phyloP scores from a whole-genome alignment of 768 basidiomycete genomes.

The Favolaschia claudopus region DNA sequence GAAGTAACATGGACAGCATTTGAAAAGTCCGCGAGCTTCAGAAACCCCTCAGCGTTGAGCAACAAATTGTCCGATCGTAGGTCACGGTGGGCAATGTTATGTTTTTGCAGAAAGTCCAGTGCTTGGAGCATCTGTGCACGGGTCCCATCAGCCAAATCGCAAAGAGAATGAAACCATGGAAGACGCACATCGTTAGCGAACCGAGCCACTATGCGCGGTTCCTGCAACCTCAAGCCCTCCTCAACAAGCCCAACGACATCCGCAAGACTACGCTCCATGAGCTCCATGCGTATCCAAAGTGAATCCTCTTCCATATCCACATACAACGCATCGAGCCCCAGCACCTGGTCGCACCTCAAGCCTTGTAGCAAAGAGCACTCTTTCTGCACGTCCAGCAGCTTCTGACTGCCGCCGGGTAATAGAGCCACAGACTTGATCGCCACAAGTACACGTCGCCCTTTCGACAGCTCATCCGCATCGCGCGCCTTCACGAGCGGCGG shows the following conservation, averaged over 20 bases:
- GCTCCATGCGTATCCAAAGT: constrained; percentile 89
- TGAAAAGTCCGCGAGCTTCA: constrained; percentile 89
- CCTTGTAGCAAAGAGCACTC: constrained; percentile 69
- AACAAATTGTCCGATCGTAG: constrained; percentile 86
- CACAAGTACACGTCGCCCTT: constrained; percentile 53
- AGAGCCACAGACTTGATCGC: constrained; percentile 82
- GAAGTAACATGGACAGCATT: constrained; percentile 68
- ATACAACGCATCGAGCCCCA: constrained; percentile 75
- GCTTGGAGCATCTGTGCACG: constrained; percentile 64
- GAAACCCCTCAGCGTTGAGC: constrained; percentile 69
- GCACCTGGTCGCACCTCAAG: constrained; percentile 65
- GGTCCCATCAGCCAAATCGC: constrained; percentile 1
- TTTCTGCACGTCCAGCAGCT: constrained; percentile 66
- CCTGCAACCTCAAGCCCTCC: constrained; percentile 69
- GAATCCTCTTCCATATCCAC: constrained; percentile 70
- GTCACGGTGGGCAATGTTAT: constrained; percentile 82
- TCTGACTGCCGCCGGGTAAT: constrained; percentile 61
- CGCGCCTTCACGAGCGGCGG: constrained; percentile 47
- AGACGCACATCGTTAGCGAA: constrained; percentile 79
- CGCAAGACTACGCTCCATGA: constrained; percentile 89
- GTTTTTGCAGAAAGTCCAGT: constrained; percentile 68
- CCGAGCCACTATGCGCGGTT: constrained; percentile 68
- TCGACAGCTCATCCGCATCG: constrained; percentile 45
- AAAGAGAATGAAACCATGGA: constrained; percentile 5
- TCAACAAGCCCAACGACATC: constrained; percentile 74